These are phyloP conservation scores for Bacidia rubella DNA, from an alignment of 495 filamentous ascomycete species.

Conservation along the genomic window DNA sequence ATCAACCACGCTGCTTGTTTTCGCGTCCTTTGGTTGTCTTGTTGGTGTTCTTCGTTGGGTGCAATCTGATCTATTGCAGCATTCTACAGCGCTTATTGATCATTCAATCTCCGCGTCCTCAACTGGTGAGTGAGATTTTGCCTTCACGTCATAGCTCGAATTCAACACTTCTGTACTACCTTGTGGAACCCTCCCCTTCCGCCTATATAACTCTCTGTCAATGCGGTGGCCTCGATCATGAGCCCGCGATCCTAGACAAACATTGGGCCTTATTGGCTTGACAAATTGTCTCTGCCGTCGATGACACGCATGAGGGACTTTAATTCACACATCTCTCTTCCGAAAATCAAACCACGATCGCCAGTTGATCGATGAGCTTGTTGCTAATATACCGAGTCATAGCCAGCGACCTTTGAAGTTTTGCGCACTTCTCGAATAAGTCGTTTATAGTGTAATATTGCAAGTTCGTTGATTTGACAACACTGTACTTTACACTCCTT, in stretches of 20 bases:
- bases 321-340: background rate
- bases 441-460: background rate
- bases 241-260: too few relatives aligned
- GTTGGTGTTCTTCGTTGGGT: constrained; percentile 19
- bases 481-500: background rate
- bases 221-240: background rate
- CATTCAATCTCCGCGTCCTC: constrained; percentile 15
- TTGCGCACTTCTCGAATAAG: background rate
- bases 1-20: constrained; percentile 13
- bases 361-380: background rate
- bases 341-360: background rate
- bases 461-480: background rate
- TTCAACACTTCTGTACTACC: background rate
- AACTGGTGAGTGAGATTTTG: constrained; percentile 22
- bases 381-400: background rate
- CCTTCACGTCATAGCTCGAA: constrained; percentile 7
- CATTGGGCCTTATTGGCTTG: too few relatives aligned
- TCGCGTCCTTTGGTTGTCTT: constrained; percentile 14
- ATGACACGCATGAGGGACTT: background rate
- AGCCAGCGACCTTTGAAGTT: background rate
- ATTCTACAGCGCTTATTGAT: constrained; percentile 14
- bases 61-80: constrained; percentile 18
- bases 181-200: background rate
- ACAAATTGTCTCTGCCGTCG: too few relatives aligned
- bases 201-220: background rate